Conservation (phyloP, 2,329 filamentous ascomycete species). For the Neobulgaria alba region DNA sequence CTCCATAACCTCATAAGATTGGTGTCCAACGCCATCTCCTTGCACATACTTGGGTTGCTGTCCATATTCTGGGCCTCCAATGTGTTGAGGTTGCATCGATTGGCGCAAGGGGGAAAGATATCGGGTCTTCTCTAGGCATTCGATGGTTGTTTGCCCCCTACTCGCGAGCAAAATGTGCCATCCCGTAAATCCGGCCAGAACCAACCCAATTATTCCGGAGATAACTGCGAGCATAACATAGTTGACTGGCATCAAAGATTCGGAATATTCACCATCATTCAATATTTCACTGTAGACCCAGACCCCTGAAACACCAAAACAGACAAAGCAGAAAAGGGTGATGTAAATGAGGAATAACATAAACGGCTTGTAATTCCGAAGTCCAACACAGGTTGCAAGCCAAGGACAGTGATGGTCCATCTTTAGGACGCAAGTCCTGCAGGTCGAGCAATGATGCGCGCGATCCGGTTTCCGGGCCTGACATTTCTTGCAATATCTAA, state of each 20-base stretch:
- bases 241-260: constrained; percentile 78
- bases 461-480: constrained; percentile 90
- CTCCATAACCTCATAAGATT: constrained; percentile 45
- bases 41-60: constrained; percentile 49
- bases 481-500: constrained; percentile 96
- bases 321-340: constrained; percentile 73
- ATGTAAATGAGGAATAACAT: constrained; percentile 87
- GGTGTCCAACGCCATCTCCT: constrained; percentile 48
- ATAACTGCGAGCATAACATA: constrained; percentile 82
- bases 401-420: constrained; percentile 99
- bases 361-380: constrained; percentile 94
- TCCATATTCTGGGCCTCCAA: constrained; percentile 43
- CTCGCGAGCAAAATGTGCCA: constrained; percentile 85
- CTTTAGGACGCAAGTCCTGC: constrained; percentile 88
- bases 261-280: constrained; percentile 58
- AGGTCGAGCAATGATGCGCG: constrained; percentile 93
- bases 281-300: constrained; percentile 86
- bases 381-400: constrained; percentile 89
- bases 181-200: constrained; percentile 77
- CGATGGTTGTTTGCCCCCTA: constrained; percentile 84
- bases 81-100: constrained; percentile 56
- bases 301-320: constrained; percentile 64
- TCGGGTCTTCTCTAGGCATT: constrained; percentile 89
- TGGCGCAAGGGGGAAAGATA: constrained; percentile 77
- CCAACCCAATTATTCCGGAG: constrained; percentile 82